Percentiles rank a stretch among this genome's conserved stretches.
Conservation (phyloP, 306 rosid species). For the Citrullus amarus region DNA sequence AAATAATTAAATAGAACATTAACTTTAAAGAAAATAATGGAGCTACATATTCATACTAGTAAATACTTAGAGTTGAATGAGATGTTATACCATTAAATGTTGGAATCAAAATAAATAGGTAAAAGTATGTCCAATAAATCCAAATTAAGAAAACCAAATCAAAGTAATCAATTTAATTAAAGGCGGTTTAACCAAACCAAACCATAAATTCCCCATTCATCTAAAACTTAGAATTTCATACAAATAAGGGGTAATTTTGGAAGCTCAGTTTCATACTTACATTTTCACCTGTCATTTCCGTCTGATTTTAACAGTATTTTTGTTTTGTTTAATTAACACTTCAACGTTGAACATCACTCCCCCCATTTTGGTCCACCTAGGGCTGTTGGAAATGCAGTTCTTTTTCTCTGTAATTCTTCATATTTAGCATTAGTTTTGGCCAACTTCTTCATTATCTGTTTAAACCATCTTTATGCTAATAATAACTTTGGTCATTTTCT, state of each 20-base stretch:
- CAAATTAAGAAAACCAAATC: neutral
- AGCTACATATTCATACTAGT: too few species aligned
- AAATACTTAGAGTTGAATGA: too few species aligned
- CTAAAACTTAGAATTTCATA: neutral
- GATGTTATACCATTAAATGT: too few species aligned
- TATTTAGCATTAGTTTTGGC: neutral
- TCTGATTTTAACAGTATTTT: neutral
- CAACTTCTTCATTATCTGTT: neutral
- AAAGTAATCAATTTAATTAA: neutral
- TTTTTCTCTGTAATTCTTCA: neutral
- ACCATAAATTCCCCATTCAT: neutral
- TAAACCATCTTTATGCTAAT: neutral
- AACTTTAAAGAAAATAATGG: too few species aligned
- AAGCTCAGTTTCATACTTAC: neutral
- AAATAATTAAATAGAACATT: too few species aligned
- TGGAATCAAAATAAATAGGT: too few species aligned
- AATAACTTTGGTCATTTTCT: neutral
- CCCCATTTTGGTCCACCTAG: neutral
- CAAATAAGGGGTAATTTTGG: neutral
- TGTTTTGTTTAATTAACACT: neutral
- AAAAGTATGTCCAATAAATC: too few species aligned
- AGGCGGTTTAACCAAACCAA: neutral
- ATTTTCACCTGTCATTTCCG: neutral
- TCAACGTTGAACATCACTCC: neutral
- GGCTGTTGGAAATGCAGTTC: neutral